phyloP scores from a whole-genome alignment of 2,329 filamentous ascomycete genomes.

The Decorospora gaudefroyi region DNA sequence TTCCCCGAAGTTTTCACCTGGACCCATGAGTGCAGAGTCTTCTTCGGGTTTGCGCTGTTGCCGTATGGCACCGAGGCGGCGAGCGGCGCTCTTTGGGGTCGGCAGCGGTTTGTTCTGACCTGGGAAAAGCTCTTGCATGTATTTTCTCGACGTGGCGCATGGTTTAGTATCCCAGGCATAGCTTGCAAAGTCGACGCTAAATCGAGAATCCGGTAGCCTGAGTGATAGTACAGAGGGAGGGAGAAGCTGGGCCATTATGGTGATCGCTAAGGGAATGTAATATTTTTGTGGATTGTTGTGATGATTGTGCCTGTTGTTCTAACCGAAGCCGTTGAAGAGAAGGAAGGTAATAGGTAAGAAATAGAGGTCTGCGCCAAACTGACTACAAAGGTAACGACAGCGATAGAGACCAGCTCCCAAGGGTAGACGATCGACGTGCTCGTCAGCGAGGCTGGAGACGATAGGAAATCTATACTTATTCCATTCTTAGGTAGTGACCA shows the following conservation, averaged over 20 bases:
- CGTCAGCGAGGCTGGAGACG: slow-evolving; percentile 5
- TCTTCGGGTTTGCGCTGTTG: background rate
- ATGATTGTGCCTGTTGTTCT: no score
- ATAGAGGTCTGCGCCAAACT: slow-evolving; percentile 8
- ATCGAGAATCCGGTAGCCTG: slow-evolving; percentile 29
- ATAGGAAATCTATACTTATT: slow-evolving; percentile 7
- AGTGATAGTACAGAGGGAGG: slow-evolving; percentile 24
- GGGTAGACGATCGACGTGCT: slow-evolving; percentile 3
- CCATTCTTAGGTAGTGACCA: background rate
- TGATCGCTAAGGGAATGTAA: background rate
- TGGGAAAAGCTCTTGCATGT: slow-evolving; percentile 9
- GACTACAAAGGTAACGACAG: slow-evolving; percentile 5
- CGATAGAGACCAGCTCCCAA: slow-evolving; percentile 12
- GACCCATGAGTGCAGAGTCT: background rate
- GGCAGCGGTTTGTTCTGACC: slow-evolving; percentile 14
- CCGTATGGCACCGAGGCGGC: background rate
- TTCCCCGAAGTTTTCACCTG: slow-evolving; percentile 1
- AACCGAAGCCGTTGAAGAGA: background rate
- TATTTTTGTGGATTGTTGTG: background rate
- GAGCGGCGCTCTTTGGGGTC: background rate
- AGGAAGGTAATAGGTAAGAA: background rate
- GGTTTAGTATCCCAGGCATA: slow-evolving; percentile 15
- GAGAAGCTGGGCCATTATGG: slow-evolving; percentile 21
- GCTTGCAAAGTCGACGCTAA: slow-evolving; percentile 29
- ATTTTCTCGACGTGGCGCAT: slow-evolving; percentile 8